These are phyloP conservation scores for Ganoderma sinense DNA, from an alignment of 1,284 basidiomycete genomes.

Conservation along the genomic window DNA sequence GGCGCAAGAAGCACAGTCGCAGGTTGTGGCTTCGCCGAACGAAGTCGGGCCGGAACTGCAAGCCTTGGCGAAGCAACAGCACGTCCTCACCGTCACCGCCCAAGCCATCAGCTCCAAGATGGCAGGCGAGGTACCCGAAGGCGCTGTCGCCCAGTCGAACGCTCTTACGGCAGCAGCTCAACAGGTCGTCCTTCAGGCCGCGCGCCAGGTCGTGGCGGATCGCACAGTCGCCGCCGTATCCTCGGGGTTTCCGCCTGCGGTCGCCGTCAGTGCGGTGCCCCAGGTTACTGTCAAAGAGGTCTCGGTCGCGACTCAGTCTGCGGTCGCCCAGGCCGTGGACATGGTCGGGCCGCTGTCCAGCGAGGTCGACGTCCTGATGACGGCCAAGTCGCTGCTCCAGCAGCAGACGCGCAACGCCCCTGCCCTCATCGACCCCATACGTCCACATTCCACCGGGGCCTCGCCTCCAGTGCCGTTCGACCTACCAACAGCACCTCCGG, in stretches of 20 bases:
- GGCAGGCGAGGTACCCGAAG: constrained; percentile 56
- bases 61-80: constrained; percentile 79
- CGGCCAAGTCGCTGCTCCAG: constrained; percentile 67
- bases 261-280: constrained; percentile 44
- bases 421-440: constrained; percentile 29
- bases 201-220: constrained; percentile 69
- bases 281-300: constrained; percentile 80
- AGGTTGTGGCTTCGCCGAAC: constrained; percentile 62
- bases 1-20: constrained; percentile 74
- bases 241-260: constrained; percentile 48
- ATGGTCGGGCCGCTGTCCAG: constrained; percentile 66
- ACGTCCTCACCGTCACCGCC: constrained; percentile 79
- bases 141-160: constrained; percentile 50
- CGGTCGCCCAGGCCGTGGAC: constrained; percentile 74
- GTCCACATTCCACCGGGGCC: constrained; percentile 37
- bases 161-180: constrained; percentile 75
- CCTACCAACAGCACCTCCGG: constrained; percentile 15
- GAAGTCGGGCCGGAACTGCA: constrained; percentile 60
- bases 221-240: constrained; percentile 53
- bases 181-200: constrained; percentile 80
- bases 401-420: constrained; percentile 43
- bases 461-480: constrained; percentile 30
- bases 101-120: constrained; percentile 77
- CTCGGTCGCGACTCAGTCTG: constrained; percentile 77
- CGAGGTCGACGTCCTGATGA: constrained; percentile 73